phyloP scores from a whole-genome alignment of 805 yeast species.

The Lipomyces chichibuensis region DNA sequence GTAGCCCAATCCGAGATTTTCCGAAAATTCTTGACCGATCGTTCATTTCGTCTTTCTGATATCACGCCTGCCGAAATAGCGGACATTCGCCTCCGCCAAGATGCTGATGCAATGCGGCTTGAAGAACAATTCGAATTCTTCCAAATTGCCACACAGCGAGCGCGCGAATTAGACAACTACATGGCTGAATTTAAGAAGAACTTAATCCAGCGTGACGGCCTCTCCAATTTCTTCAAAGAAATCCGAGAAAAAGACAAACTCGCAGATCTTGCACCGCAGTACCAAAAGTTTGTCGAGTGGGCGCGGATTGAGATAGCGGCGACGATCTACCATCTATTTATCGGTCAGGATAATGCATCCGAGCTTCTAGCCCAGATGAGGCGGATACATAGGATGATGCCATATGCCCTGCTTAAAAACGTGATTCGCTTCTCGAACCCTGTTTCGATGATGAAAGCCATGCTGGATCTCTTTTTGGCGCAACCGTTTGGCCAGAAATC shows the following conservation, averaged over 20 bases:
- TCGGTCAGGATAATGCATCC: slow-evolving; percentile 79
- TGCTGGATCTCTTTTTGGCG: slow-evolving; percentile 82
- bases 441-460: slow-evolving; percentile 72
- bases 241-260: slow-evolving; percentile 59
- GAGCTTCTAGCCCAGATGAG: slow-evolving; percentile 73
- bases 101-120: slow-evolving; percentile 62
- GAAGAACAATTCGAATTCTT: slow-evolving; percentile 75
- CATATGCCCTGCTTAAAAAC: slow-evolving; percentile 75
- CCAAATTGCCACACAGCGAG: slow-evolving; percentile 62
- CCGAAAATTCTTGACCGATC: slow-evolving; percentile 55
- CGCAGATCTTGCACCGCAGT: slow-evolving; percentile 63
- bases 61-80: slow-evolving; percentile 50
- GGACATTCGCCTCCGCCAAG: slow-evolving; percentile 63
- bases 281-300: slow-evolving; percentile 77
- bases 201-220: slow-evolving; percentile 57
- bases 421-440: slow-evolving; percentile 86
- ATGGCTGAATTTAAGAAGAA: slow-evolving; percentile 63
- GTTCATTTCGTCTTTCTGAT: slow-evolving; percentile 42
- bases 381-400: slow-evolving; percentile 74
- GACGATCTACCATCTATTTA: slow-evolving; percentile 74
- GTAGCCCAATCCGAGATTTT: slow-evolving; percentile 58
- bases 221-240: slow-evolving; percentile 65
- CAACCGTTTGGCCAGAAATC: slow-evolving; percentile 71
- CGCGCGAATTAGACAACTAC: slow-evolving; percentile 56
- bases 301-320: slow-evolving; percentile 81